Evolutionary conservation across 345 rosid genomes (phyloP), one percentile per base, ranked within the genome.

Genomic region (Eucalyptus pauciflora): DNA sequence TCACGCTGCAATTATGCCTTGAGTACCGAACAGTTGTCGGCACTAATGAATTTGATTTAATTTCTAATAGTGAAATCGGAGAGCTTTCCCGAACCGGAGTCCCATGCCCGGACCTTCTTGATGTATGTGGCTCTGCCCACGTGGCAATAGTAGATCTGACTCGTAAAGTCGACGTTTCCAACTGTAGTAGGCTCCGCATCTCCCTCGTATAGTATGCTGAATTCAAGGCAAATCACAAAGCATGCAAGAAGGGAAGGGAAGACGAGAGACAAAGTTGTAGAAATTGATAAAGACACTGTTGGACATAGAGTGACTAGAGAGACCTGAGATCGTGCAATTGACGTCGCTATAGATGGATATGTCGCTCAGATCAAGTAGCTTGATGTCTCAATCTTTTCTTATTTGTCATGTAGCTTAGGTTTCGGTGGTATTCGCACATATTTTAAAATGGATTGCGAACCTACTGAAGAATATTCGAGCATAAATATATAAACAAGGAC

Each of bases 121-220:
- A 87, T 88, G n/a, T 89, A 92, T 16, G 89, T 89, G 58, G 86
- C 91, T 50, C 90, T 56, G 17, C 92, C 93, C 33, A 89, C 89
- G 22, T 91, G 92, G 22, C 76, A 86, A 24, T 58, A 24, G 46
- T 89, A 91, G 64, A 58, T 52, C 56, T 50, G 41, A 7, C 81
- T 80, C n/a, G 79, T 90, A 7, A 93, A 56, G 25, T 88, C 90
- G 33, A 91, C 48, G 1, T 54, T 46, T 37, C 93, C 94, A 14
- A 87, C 89, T 4, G 33, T 17, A 13, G 89, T 50, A 16, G 88
- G 86, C 16, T 31, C 62, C 7, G 92, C 94, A 27, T 92, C 92
- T 52, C 92, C 92, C 31, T 90, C 79, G 86, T 88, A 91, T 41
- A 41, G 5, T 11, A 81, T 90, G 29, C n/a, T 33, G 24, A 89